phyloP scores from a whole-genome alignment of 495 filamentous ascomycete species.

The Xylaria palmicola region DNA sequence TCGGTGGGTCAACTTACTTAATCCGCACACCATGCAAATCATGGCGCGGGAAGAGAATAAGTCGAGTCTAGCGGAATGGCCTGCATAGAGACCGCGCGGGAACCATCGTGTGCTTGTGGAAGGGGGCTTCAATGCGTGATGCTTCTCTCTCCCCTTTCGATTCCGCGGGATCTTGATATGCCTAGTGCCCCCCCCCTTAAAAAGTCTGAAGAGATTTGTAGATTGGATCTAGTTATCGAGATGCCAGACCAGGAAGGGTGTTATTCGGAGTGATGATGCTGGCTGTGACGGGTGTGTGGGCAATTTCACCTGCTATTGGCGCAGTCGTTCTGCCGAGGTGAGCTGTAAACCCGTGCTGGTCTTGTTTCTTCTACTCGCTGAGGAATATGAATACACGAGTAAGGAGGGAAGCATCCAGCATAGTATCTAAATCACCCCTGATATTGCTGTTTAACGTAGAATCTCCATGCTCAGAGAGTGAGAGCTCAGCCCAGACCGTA shows the following conservation, averaged over 20 bases:
- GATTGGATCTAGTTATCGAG: neutral
- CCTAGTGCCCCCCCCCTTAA: neutral
- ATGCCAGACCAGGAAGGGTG: neutral
- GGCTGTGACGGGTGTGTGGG: neutral
- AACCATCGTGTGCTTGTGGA: neutral
- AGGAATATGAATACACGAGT: neutral
- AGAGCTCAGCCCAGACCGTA: too few species aligned
- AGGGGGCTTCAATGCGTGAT: neutral
- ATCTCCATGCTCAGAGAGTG: too few species aligned
- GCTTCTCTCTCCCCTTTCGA: neutral
- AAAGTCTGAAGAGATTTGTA: neutral
- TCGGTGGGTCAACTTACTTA: neutral
- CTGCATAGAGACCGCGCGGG: neutral
- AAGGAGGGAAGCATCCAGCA: too few species aligned
- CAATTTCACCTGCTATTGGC: neutral
- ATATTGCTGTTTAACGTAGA: too few species aligned
- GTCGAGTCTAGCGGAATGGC: neutral
- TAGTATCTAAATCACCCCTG: too few species aligned
- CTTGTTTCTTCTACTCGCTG: neutral
- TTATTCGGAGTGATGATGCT: neutral
- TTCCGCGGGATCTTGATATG: neutral
- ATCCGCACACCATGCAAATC: too few species aligned
- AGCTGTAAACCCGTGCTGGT: neutral
- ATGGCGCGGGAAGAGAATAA: neutral
- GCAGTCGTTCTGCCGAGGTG: neutral